A percentile compares a stretch with the other conserved stretches of the same genome.
These are phyloP conservation scores for Camellia sinensis DNA, from an alignment of 148 eudicot species.

Conservation along the genomic window DNA sequence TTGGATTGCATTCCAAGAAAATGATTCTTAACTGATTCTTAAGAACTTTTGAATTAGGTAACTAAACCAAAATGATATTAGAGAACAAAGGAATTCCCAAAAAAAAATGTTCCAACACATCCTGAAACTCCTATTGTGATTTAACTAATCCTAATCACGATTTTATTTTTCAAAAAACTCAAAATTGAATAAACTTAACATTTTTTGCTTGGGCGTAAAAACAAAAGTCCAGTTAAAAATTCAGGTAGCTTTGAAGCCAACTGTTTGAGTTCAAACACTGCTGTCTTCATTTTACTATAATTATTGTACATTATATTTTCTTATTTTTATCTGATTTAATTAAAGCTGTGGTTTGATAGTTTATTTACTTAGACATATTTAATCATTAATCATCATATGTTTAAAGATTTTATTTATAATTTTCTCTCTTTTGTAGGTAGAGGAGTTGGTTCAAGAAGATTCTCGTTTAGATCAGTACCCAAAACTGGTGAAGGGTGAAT, in stretches of 20 bases:
- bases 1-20: constrained; percentile 1
- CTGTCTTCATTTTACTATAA: neutral
- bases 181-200: neutral
- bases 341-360: neutral
- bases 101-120: neutral
- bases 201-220: neutral
- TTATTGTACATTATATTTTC: neutral
- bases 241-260: neutral
- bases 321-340: too few species aligned
- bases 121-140: neutral
- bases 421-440: constrained; percentile 48
- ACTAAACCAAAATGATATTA: neutral
- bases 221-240: neutral
- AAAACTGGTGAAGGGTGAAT: constrained; percentile 88
- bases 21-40: neutral
- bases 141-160: neutral
- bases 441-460: constrained; percentile 80
- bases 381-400: neutral
- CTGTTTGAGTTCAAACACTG: neutral
- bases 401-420: neutral
- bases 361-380: neutral
- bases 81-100: neutral
- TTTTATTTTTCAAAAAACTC: neutral
- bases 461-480: constrained; percentile 88
- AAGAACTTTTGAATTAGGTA: neutral